Base-by-base conservation (phyloP, 164 flowering plant species). In the Sextonia rubra region DNA sequence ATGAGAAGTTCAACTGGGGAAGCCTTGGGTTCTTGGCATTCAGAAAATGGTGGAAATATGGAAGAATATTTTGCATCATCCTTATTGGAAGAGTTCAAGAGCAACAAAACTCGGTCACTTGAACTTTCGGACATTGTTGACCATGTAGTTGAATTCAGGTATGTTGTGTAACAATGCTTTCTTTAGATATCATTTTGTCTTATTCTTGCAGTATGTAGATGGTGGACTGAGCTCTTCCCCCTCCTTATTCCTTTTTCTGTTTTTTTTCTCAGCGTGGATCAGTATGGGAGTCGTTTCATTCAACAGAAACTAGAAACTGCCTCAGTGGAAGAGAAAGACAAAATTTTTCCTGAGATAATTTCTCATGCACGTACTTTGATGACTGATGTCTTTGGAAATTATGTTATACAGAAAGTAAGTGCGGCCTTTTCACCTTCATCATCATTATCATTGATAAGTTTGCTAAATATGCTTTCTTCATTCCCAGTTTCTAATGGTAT, bases 141-240 rank as follows among this genome's bases (percentile, higher is more conserved):
- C 66, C 93, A 91, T 83, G 89, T 93, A 24, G 84, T 93, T 84
- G 96, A 95, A 76, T 91, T 95, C 86, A 92, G 99, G 99, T 91
- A 81, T 71, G 68, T 52, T 3, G 18, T 58, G 64, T 2, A 29
- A 26, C 56, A 32, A 17, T 27, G 15, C n/a, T 64, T 29, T 47
- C 61, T 12, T 58, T 60, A 69, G 30, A 30, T 71, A n/a, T 66
- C 66, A 9, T 64, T 23, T 73, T 74, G 12, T 68, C 23, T 24
- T 76, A 20, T 26, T 70, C 17, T 37, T 4, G 69, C 15, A 32
- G 66, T 55, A 22, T 15, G 18, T 12, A 26, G 47, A 27, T 62
- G 7, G 12, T 12, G 23, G 26, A 44, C 73, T 76, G 32, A 72
- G 23, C 62, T 48, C 49, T 65, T 49, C 32, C 6, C 44, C 44